A percentile compares a stretch with the other conserved stretches of the same genome.
Evolutionary conservation across 2,329 filamentous ascomycete genomes (phyloP).

Genomic region (Colletotrichum sp.): DNA sequence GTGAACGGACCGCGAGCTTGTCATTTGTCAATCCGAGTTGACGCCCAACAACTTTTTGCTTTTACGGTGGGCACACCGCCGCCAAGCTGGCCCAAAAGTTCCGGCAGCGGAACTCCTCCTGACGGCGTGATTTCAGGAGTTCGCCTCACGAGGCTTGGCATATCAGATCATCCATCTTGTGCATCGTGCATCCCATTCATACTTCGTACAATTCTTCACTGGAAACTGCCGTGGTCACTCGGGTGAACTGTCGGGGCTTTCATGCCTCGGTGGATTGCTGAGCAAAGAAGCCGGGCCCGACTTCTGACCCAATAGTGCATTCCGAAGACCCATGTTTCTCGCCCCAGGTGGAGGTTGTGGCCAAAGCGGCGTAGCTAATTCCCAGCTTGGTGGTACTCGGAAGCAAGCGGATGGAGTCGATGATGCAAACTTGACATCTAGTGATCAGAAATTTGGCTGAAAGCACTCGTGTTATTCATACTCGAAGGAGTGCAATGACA

Average conservation of each 20-base stretch:
- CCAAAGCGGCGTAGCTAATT: background rate
- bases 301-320: background rate
- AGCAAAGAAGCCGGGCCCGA: background rate
- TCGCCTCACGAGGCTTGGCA: background rate
- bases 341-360: background rate
- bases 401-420: background rate
- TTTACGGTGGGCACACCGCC: background rate
- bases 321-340: background rate
- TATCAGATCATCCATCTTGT: background rate
- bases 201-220: background rate
- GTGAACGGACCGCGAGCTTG: background rate
- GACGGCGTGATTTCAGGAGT: background rate
- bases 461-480: no score
- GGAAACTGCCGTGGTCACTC: background rate
- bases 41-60: background rate
- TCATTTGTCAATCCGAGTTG: constrained; percentile 7
- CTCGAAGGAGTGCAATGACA: no score
- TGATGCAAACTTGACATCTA: no score
- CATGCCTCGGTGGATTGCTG: background rate
- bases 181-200: background rate
- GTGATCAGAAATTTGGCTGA: no score
- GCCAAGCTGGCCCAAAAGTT: constrained; percentile 5
- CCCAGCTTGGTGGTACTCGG: background rate
- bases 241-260: fast-evolving
- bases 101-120: constrained; percentile 11